phyloP scores from a whole-genome alignment of 805 yeast genomes.

The Torulaspora microellipsoides region DNA sequence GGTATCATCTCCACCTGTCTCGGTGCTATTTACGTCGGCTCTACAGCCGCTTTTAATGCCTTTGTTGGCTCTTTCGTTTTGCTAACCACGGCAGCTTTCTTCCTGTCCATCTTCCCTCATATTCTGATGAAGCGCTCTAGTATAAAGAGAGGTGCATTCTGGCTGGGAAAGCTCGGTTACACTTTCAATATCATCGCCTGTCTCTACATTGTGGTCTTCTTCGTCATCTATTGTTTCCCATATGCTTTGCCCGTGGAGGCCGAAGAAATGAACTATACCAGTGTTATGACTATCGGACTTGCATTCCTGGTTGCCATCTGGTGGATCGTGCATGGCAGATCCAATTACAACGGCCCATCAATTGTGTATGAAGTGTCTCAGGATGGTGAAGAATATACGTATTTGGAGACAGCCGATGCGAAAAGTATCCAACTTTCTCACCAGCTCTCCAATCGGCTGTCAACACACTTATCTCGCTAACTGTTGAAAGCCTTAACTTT shows the following conservation, averaged over 20 bases:
- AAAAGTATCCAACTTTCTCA: neutral
- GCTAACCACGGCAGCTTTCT: conserved; percentile 4
- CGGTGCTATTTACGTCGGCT: conserved; percentile 9
- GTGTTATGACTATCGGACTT: conserved; percentile 6
- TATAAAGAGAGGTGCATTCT: conserved; percentile 3
- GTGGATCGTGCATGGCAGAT: conserved; percentile 8
- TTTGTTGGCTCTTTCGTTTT: conserved; percentile 9
- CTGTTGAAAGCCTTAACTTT: too few species aligned
- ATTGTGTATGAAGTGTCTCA: neutral
- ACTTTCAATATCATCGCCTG: conserved; percentile 5
- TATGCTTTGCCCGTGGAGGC: conserved; percentile 4
- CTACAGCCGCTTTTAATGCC: conserved; percentile 8
- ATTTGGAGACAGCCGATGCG: conserved; percentile 1
- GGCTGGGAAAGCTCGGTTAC: conserved; percentile 7
- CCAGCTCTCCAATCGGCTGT: too few species aligned
- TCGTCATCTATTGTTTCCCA: conserved; percentile 9
- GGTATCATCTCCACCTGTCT: conserved; percentile 3
- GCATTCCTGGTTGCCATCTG: conserved; percentile 5
- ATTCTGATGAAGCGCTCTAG: conserved; percentile 1
- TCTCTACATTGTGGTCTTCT: conserved; percentile 5
- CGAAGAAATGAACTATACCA: conserved; percentile 7
- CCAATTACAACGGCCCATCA: neutral
- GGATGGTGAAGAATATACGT: neutral
- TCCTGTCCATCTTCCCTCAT: conserved; percentile 4
- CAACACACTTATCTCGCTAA: too few species aligned